Evolutionary conservation across 352 stramenopile genomes (phyloP), one percentile per base, ranked within the genome.

Genomic region (Sclerospora graminicola): DNA sequence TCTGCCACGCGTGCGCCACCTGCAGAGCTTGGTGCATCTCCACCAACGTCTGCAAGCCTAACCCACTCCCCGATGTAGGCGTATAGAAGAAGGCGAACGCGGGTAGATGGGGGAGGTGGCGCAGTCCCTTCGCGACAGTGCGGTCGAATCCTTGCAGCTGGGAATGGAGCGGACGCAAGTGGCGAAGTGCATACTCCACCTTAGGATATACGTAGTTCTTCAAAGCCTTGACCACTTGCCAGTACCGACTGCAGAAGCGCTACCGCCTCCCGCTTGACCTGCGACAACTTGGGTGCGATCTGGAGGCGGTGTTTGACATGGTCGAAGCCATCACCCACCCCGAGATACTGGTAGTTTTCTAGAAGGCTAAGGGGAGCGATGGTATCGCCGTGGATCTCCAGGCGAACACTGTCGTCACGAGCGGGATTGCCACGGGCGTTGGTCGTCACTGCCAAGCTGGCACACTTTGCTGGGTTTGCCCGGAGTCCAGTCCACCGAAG

Each of bases 401-500:
- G 34, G 5, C 15, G 21, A 23, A 54, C 24, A 1, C 2, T 21
- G 7, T 51, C 10, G 11, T 59, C 45, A 21, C 32, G 44, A 15
- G 45, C 9, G 16, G 30, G 49, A 28, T 57, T 57, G 19, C 41
- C 41, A 18, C 36, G 39, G 2, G 37, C 30, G 10, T 47, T 35
- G 21, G 14, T 28, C 18, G 21, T 55, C 2, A 52, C 37, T 0
- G 42, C n/a, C 1, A 56, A 13, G 5, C 19, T 28, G 0, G 40
- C 48, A 41, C 41, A 56, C 48, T 56, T 56, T 18, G 41, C 20
- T 1, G 48, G 34, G 23, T 50, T 50, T 4, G n/a, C n/a, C n/a
- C n/a, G n/a, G n/a, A n/a, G n/a, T n/a, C n/a, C n/a, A n/a, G n/a
- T n/a, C n/a, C n/a, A n/a, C n/a, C n/a, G n/a, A n/a, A n/a, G n/a